phyloP scores from a whole-genome alignment of 208 protist species.

The Wallacemonas sp. region DNA sequence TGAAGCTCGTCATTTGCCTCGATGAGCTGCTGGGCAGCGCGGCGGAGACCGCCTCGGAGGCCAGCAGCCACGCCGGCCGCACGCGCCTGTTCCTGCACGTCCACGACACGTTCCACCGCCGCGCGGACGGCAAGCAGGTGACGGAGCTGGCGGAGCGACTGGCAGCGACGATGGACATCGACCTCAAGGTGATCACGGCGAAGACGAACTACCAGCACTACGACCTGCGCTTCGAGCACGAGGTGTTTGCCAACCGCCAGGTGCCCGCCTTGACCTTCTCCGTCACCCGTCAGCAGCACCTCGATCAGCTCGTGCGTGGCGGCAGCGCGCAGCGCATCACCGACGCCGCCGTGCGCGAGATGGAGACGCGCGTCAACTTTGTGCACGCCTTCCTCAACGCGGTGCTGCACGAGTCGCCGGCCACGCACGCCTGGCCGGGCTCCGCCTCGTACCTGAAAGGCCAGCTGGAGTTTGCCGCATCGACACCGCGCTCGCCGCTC shows the following conservation, averaged over 20 bases:
- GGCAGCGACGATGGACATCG: constrained; percentile 41
- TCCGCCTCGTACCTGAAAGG: constrained; percentile 57
- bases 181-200: constrained; percentile 49
- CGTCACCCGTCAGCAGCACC: constrained; percentile 40
- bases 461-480: constrained; percentile 45
- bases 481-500: constrained; percentile 50
- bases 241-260: constrained; percentile 74
- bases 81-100: constrained; percentile 75
- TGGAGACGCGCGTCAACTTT: constrained; percentile 56
- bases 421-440: constrained; percentile 34
- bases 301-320: constrained; percentile 71
- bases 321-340: constrained; percentile 30
- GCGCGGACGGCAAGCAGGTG: constrained; percentile 43
- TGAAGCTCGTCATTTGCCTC: constrained; percentile 59
- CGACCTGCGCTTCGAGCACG: constrained; percentile 86
- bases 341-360: constrained; percentile 21
- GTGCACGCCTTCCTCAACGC: constrained; percentile 59
- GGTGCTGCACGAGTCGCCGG: constrained; percentile 24
- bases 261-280: constrained; percentile 81
- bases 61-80: neutral
- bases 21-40: constrained; percentile 60
- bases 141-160: constrained; percentile 47
- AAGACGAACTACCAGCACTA: constrained; percentile 87
- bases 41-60: neutral
- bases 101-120: constrained; percentile 60